These are phyloP conservation scores for Kodamaea laetipori DNA, from an alignment of 805 yeast species.

Conservation along the genomic window DNA sequence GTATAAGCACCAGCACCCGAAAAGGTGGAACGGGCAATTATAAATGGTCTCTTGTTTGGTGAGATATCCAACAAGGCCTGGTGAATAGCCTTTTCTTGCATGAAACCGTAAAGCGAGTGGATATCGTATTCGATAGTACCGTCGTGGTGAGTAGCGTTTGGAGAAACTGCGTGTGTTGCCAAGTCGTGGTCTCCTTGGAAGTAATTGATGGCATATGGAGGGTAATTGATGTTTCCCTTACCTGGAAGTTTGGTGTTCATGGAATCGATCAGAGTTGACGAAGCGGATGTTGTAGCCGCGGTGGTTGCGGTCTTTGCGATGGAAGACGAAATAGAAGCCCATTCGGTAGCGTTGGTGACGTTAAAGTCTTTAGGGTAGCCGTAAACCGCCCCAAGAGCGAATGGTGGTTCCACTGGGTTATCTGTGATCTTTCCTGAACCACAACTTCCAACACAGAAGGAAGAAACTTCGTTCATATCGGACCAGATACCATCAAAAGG, in stretches of 20 bases:
- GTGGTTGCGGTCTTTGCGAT: conserved; percentile 16
- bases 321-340: conserved; percentile 16
- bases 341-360: conserved; percentile 21
- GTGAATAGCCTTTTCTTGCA: conserved; percentile 24
- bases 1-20: conserved; percentile 24
- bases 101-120: conserved; percentile 28
- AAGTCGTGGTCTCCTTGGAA: conserved; percentile 24
- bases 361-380: conserved; percentile 21
- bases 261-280: conserved; percentile 16
- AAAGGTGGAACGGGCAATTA: conserved; percentile 25
- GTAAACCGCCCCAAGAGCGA: conserved; percentile 16
- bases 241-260: conserved; percentile 23
- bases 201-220: conserved; percentile 36
- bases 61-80: conserved; percentile 20
- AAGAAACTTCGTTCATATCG: conserved; percentile 31
- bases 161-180: conserved; percentile 28
- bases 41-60: conserved; percentile 27
- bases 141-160: conserved; percentile 31
- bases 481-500: conserved; percentile 26
- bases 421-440: conserved; percentile 21
- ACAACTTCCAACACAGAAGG: conserved; percentile 36
- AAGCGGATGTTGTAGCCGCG: conserved; percentile 12
- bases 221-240: conserved; percentile 33
- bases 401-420: conserved; percentile 24
- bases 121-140: conserved; percentile 31